Base-by-base conservation (phyloP, 768 basidiomycete genomes). In the Collybiopsis confluens region DNA sequence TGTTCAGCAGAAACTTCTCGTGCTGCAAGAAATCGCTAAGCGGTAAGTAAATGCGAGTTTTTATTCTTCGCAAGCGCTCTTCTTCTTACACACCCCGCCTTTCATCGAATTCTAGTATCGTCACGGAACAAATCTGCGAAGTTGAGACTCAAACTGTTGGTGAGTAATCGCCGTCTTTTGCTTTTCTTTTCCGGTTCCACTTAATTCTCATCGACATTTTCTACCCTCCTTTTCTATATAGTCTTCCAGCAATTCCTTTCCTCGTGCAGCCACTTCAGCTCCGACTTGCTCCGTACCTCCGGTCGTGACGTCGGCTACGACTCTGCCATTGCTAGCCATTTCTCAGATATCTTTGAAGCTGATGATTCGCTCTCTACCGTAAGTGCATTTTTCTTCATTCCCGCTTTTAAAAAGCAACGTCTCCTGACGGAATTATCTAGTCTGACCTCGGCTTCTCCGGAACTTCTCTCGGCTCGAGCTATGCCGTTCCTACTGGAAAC, bases 71-170 rank as follows among this genome's bases (percentile, higher is more conserved):
- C 38, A 27, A 8, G 21, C 40, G 52, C 38, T 41, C n/a, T 54
- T 18, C 40, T 15, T 4, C 38, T 6, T 54, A 15, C 44, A 24
- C 45, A 33, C 30, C 30, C 13, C 30, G 13, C 13, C 13, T 13
- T 5, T 33, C 30, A 6, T 33, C 30, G 13, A 33, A n/a, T n/a
- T 33, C 6, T 49, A 76, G 75, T 61, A 70, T 77, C 61, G 70
- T 76, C 59, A 67, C 70, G 23, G 73, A 78, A 62, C 69, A 72
- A 45, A 68, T 76, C 52, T 80, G 78, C 60, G 75, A 78, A 51
- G 77, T 78, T 42, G 78, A 80, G 57, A 69, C 70, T 24, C 78
- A 80, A 53, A 60, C 57, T 15, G 48, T 65, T 26, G 28, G 40
- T 16, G 11, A 46, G 4, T 20, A n/a, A n/a, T n/a, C n/a, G n/a